Percentiles rank a stretch among this genome's conserved stretches.
Evolutionary conservation across 768 basidiomycete genomes (phyloP).

Genomic region (Holtermanniella nyarrowii): DNA sequence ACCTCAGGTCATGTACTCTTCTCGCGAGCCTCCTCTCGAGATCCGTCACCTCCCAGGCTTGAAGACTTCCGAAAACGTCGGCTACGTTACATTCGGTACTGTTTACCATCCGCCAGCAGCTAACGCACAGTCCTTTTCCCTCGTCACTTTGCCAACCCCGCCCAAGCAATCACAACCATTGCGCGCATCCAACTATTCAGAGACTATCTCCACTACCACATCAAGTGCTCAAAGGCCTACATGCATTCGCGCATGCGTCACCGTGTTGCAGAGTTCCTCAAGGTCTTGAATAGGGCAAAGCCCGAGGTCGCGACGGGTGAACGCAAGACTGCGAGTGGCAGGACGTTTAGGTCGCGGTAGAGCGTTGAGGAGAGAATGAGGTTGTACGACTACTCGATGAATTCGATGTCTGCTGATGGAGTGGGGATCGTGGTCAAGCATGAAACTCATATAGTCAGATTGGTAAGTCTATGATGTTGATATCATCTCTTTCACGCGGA

Average conservation of each 20-base stretch:
- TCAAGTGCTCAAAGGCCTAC: conserved; percentile 90
- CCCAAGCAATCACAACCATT: conserved; percentile 64
- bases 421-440: background rate
- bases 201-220: conserved; percentile 98
- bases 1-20: conserved; percentile 91
- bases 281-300: conserved; percentile 87
- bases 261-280: conserved; percentile 76
- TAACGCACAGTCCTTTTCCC: conserved; percentile 67
- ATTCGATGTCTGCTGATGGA: background rate
- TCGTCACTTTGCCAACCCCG: conserved; percentile 72
- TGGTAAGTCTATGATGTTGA: background rate
- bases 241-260: conserved; percentile 96
- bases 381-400: no score
- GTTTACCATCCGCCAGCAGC: background rate
- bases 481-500: background rate
- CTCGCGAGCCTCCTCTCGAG: conserved; percentile 91
- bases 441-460: background rate
- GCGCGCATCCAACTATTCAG: conserved; percentile 94
- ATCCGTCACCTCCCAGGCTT: conserved; percentile 77
- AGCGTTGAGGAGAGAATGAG: background rate
- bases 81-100: conserved; percentile 80
- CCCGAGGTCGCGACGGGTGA: conserved; percentile 67
- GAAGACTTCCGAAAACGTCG: conserved; percentile 72
- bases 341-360: conserved; percentile 29
- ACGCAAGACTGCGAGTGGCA: conserved; percentile 68